phyloP scores from a whole-genome alignment of 208 protist genomes.

The Leishmania turanica region DNA sequence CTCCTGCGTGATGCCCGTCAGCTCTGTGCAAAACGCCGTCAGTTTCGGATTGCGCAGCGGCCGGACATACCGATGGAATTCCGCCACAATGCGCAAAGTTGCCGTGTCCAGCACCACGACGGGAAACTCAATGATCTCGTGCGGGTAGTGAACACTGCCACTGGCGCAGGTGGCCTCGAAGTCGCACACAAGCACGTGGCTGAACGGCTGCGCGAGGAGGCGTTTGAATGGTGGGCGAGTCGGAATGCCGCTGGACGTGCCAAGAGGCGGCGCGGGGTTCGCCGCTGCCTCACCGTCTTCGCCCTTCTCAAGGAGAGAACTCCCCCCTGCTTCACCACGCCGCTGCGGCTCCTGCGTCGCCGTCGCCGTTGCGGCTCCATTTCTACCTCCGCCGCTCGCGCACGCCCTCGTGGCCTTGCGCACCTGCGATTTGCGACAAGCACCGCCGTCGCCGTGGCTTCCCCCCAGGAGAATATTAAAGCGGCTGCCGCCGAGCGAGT shows the following conservation, averaged over 20 bases:
- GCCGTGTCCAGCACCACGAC: slow-evolving; percentile 88
- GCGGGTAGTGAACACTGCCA: slow-evolving; percentile 60
- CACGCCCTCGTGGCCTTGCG: slow-evolving; percentile 37
- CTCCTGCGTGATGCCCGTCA: slow-evolving; percentile 96
- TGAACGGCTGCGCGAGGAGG: slow-evolving; percentile 76
- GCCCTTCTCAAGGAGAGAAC: not conserved
- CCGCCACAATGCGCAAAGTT: slow-evolving; percentile 61
- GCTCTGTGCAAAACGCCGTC: slow-evolving; percentile 92
- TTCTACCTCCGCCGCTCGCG: slow-evolving; percentile 14
- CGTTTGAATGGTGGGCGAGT: slow-evolving; percentile 35
- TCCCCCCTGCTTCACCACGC: not conserved
- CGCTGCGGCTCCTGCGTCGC: slow-evolving; percentile 1
- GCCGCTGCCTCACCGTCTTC: not conserved
- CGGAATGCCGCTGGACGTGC: slow-evolving; percentile 33
- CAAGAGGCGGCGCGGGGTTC: slow-evolving; percentile 9
- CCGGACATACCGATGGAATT: slow-evolving; percentile 93
- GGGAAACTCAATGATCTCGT: slow-evolving; percentile 98
- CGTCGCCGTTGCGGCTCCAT: too few species aligned
- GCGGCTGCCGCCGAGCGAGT: slow-evolving; percentile 36
- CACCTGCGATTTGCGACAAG: slow-evolving; percentile 35
- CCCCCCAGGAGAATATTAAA: slow-evolving; percentile 63
- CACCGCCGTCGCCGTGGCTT: slow-evolving; percentile 16
- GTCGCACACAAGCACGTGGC: slow-evolving; percentile 91
- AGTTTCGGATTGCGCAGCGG: slow-evolving; percentile 80
- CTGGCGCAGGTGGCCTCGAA: slow-evolving; percentile 93